Evolutionary conservation across 2,329 filamentous ascomycete species (phyloP), one percentile per base, ranked within the genome.

Genomic region (Fusarium heterosporum): DNA sequence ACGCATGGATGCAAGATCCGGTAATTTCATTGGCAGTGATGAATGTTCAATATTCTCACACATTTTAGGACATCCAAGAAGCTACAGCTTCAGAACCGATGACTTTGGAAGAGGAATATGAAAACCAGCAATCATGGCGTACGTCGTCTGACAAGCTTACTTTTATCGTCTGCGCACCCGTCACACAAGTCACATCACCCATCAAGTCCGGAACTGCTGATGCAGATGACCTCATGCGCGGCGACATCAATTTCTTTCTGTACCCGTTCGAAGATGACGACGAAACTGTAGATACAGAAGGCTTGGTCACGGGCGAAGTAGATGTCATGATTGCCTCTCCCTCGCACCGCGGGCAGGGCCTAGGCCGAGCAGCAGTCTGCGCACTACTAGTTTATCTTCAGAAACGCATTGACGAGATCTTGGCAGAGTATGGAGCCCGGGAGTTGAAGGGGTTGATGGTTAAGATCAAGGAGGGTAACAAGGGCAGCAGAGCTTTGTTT

Each of bases 101-200:
- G 49, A 89, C 86, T 0, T 82, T 97, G 1, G 83, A 87, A 1
- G 90, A 97, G 75, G 95, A 98, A 82, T 93, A 96, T 78, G 86
- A 88, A 48, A 98, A 97, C 89, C 95, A 97, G 78, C 80, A 81
- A n/a, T 93, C 89, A 66, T 98, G 95, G 95, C 89, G 93, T 36
- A 81, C 81, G 19, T 92, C 96, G 40, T 78, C 81, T 26, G 94
- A 98, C 79, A 98, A 98, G 80, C 78, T 98, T 63, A 98, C 95
- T 0, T 98, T 97, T 72, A 97, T 98, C 75, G 79, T 92, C 53
- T 97, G 93, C 74, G 80, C 83, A 11, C 85, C 87, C 0, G 61
- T 75, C 7, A 34, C 51, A 4, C 43, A 61, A 8, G 45, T 53
- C 5, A 17, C 16, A 5, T 34, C 58, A 2, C 8, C 19, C 1